Base-by-base conservation (phyloP, 164 flowering plant species). In the Echeveria elegans region DNA sequence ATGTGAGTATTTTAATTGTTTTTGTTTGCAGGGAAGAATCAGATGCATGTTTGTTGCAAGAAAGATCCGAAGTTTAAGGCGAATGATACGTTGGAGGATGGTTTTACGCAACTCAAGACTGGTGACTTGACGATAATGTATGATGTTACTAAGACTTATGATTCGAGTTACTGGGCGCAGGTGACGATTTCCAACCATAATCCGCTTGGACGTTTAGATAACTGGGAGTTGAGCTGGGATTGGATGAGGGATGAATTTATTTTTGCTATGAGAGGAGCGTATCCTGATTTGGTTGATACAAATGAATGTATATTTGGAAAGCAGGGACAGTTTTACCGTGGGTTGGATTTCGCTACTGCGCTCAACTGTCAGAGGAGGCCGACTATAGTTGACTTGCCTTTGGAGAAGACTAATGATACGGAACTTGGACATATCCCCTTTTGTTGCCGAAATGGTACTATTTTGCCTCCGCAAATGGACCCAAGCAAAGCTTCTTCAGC, bases 201-300 rank as follows among this genome's bases (percentile, higher is more conserved):
- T 56, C 83, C 88, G 4, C 77, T 86, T 15, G 88, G 90, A 1
- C 89, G 90, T 32, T 83, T 88, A n/a, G 94, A 88, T 70, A 75
- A 82, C 64, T 88, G 94, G 94, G 74, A 82, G 58, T 71, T 88
- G 65, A 82, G 81, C 50, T 88, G 87, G 83, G 82, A 80, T 29
- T 88, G 94, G 94, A 83, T 81, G 88, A 77, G 64, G 41, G 86
- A 78, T 19, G 94, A 88, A 56, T 88, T 88, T 70, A 88, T 88
- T 52, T 69, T 47, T 64, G 28, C 76, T 24, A 83, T 83, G 88
- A 85, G 73, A 75, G 90, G 90, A 21, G 90, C 90, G 41, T 84
- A 86, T 65, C 85, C 94, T 15, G 65, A 68, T 24, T 34, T 67
- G 31, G 79, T 66, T 21, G 89, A 86, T 73, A 68, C 76, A 56